These are phyloP conservation scores for Pestalotiopsis sp. DNA, from an alignment of 2,329 filamentous ascomycete species.

Conservation along the genomic window DNA sequence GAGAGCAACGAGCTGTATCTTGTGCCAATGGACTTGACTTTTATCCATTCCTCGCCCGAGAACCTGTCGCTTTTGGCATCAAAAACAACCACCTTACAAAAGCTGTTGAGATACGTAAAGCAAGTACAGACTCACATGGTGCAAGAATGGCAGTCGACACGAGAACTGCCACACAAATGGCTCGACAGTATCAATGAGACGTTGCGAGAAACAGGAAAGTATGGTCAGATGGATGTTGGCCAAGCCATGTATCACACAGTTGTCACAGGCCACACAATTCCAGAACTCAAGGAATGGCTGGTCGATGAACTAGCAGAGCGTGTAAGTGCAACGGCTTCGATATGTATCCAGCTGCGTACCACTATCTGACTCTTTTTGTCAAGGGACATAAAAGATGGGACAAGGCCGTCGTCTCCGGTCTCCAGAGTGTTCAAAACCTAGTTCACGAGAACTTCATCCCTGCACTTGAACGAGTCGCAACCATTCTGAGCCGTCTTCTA, in stretches of 20 bases:
- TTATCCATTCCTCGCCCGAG: slow-evolving; percentile 75
- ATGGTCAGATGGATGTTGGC: slow-evolving; percentile 62
- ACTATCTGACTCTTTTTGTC: not conserved
- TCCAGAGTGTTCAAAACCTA: slow-evolving; percentile 74
- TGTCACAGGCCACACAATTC: slow-evolving; percentile 77
- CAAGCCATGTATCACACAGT: slow-evolving; percentile 82
- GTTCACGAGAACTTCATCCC: slow-evolving; percentile 88
- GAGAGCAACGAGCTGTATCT: slow-evolving; percentile 51
- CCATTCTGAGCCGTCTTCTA: slow-evolving; percentile 79
- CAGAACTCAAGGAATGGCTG: slow-evolving; percentile 81
- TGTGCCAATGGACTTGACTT: slow-evolving; percentile 80
- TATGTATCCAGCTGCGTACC: not conserved
- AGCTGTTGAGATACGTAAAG: slow-evolving; percentile 79
- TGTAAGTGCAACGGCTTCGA: slow-evolving; percentile 48
- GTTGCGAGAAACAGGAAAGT: slow-evolving; percentile 60
- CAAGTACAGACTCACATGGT: slow-evolving; percentile 79
- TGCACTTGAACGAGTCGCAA: slow-evolving; percentile 77
- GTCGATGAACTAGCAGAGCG: slow-evolving; percentile 79
- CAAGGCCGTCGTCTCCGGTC: slow-evolving; percentile 75
- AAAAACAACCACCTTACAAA: slow-evolving; percentile 85
- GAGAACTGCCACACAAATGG: slow-evolving; percentile 78
- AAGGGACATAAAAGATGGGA: slow-evolving; percentile 96
- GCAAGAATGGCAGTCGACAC: slow-evolving; percentile 79
- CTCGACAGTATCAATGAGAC: slow-evolving; percentile 76
- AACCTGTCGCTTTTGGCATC: slow-evolving; percentile 83